These are phyloP conservation scores for Boletus subparvulus DNA, from an alignment of 768 basidiomycete species.

Conservation along the genomic window DNA sequence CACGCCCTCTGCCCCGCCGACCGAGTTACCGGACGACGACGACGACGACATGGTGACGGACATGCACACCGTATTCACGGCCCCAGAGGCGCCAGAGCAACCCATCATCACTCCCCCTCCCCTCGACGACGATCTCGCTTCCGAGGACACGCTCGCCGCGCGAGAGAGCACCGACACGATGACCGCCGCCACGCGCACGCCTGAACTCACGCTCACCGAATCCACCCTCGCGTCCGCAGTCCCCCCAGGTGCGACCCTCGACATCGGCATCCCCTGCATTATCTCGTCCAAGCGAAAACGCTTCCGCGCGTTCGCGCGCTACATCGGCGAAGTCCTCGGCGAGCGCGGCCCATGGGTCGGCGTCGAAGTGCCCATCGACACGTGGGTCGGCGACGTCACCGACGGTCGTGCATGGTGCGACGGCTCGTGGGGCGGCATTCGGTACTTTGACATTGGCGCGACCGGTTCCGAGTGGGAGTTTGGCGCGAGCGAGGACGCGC, in stretches of 20 bases:
- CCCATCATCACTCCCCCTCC: conserved; percentile 8
- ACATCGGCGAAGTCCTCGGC: conserved; percentile 84
- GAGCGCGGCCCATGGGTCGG: conserved; percentile 87
- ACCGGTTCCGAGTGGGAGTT: conserved; percentile 64
- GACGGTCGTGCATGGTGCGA: conserved; percentile 84
- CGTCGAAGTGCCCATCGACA: conserved; percentile 75
- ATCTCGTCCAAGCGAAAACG: conserved; percentile 79
- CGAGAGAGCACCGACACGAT: conserved; percentile 29
- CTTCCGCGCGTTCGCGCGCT: conserved; percentile 84
- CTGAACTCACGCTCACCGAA: conserved; percentile 20
- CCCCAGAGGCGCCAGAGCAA: conserved; percentile 16
- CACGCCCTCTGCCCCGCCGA: conserved; percentile 17
- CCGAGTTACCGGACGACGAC: conserved; percentile 36
- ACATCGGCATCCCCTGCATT: conserved; percentile 89
- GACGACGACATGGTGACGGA: conserved; percentile 36
- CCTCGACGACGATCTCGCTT: conserved; percentile 12
- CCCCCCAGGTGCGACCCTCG: conserved; percentile 63
- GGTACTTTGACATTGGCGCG: conserved; percentile 77
- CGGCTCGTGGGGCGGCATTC: conserved; percentile 76
- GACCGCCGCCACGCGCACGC: conserved; percentile 21
- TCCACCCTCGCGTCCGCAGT: conserved; percentile 24
- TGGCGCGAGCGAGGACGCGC: conserved; percentile 43
- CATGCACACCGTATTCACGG: conserved; percentile 20
- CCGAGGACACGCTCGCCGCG: conserved; percentile 23
- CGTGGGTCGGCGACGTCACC: conserved; percentile 49